Evolutionary conservation across 2,329 filamentous ascomycete genomes (phyloP).

Genomic region (Cadophora malorum): DNA sequence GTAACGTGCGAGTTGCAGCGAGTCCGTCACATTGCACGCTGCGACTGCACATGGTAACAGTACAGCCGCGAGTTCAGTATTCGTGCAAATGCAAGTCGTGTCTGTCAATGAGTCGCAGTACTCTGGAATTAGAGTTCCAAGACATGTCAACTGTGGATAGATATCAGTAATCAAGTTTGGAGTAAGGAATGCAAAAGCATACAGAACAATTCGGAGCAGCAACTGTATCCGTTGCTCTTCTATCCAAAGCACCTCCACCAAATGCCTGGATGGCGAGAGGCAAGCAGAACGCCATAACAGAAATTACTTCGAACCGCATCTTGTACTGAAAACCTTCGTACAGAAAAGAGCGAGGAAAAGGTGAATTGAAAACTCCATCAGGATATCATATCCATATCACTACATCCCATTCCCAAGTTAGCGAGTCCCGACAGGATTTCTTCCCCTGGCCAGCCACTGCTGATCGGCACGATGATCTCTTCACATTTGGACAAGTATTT

Average conservation of each 20-base stretch:
- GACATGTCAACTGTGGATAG: not conserved
- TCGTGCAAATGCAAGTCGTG: conserved; percentile 48
- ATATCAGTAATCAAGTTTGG: not conserved
- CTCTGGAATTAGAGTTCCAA: conserved; percentile 22
- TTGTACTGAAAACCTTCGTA: not conserved
- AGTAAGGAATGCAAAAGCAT: not conserved
- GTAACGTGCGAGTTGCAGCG: conserved; percentile 51
- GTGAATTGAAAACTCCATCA: not conserved
- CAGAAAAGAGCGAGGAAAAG: not conserved
- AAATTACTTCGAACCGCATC: not conserved
- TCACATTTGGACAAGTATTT: not conserved
- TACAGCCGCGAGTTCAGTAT: conserved; percentile 42
- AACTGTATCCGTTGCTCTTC: not conserved
- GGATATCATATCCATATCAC: not conserved
- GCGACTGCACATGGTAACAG: conserved; percentile 45
- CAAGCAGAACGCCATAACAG: not conserved
- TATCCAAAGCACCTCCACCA: not conserved
- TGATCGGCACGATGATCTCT: conserved; percentile 4
- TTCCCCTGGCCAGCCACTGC: conserved; percentile 5
- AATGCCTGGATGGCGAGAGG: not conserved
- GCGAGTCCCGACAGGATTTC: not conserved
- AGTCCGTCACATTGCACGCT: conserved; percentile 48
- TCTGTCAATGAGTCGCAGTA: conserved; percentile 44
- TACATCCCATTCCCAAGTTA: not conserved
- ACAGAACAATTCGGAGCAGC: conserved; percentile 1